phyloP scores from a whole-genome alignment of 2,329 filamentous ascomycete genomes.

The Raffaelea albimanens region DNA sequence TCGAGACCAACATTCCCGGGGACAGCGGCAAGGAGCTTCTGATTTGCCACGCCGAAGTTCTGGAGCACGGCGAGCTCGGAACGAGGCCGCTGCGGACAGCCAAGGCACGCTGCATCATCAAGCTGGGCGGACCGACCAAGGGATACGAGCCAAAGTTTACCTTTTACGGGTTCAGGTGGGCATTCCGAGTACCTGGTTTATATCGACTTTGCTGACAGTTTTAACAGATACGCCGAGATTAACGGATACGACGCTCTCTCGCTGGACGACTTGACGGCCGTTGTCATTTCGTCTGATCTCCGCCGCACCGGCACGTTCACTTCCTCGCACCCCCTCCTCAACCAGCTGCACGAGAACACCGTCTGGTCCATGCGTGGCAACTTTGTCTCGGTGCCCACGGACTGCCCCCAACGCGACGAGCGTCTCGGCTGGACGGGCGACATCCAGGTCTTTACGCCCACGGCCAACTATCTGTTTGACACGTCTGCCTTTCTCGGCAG shows the following conservation, averaged over 20 bases:
- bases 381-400: constrained; percentile 47
- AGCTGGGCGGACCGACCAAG: constrained; percentile 14
- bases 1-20: constrained; percentile 20
- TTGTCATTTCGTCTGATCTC: constrained; percentile 43
- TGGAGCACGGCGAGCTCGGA: constrained; percentile 36
- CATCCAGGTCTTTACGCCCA: constrained; percentile 37
- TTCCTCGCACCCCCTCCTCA: constrained; percentile 41
- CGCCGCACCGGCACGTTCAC: constrained; percentile 37
- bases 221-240: too few species aligned
- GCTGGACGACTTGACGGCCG: constrained; percentile 15
- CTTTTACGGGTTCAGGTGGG: constrained; percentile 45
- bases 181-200: too few species aligned
- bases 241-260: constrained; percentile 9
- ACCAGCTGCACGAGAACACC: constrained; percentile 44
- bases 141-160: constrained; percentile 39
- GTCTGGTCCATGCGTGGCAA: constrained; percentile 50
- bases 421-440: constrained; percentile 45
- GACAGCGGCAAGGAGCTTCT: constrained; percentile 25
- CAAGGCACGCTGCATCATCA: constrained; percentile 29
- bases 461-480: constrained; percentile 44
- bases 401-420: constrained; percentile 48
- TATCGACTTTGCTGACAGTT: too few species aligned
- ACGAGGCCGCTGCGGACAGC: constrained; percentile 32
- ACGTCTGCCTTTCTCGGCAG: constrained; percentile 36
- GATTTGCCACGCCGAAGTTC: constrained; percentile 45